Percentiles rank a stretch among this genome's conserved stretches.
Evolutionary conservation across 2,329 filamentous ascomycete genomes (phyloP).

Genomic region (Scortechinia acanthostroma): DNA sequence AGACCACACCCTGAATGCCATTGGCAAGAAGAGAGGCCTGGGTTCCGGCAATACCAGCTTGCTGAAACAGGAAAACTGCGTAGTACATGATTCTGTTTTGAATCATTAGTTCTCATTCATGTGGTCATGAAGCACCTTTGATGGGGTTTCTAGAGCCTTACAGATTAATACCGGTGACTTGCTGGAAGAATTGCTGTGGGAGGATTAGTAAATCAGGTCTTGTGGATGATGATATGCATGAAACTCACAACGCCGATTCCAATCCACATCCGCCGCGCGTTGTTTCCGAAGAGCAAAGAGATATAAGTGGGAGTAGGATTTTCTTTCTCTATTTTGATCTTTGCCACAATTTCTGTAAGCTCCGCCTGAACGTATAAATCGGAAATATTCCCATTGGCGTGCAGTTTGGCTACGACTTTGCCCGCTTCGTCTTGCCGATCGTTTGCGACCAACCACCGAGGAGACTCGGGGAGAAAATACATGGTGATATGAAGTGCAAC

Average conservation of each 20-base stretch:
- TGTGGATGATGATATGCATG: not conserved
- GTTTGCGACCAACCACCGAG: constrained; percentile 3
- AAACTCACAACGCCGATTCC: constrained; percentile 11
- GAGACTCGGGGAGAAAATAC: constrained; percentile 6
- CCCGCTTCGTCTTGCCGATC: constrained; percentile 7
- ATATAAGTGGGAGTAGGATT: constrained; percentile 9
- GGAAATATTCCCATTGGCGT: constrained; percentile 4
- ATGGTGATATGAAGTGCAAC: constrained; percentile 3
- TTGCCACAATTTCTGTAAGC: constrained; percentile 6
- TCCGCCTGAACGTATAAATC: constrained; percentile 8
- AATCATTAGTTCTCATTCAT: no score
- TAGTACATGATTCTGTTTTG: constrained; percentile 15
- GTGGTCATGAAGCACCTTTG: not conserved
- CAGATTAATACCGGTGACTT: constrained; percentile 13
- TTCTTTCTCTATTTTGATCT: constrained; percentile 6
- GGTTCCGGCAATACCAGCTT: constrained; percentile 13
- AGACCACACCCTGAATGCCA: constrained; percentile 15
- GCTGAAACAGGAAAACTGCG: constrained; percentile 16
- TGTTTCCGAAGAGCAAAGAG: constrained; percentile 9
- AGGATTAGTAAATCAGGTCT: constrained; percentile 4
- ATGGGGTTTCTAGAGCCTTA: constrained; percentile 5
- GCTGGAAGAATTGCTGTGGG: constrained; percentile 14
- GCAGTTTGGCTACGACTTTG: constrained; percentile 4
- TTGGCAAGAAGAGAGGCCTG: constrained; percentile 15
- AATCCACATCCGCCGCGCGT: constrained; percentile 11